phyloP scores from a whole-genome alignment of 805 yeast genomes.

The Candida silvicultrix region DNA sequence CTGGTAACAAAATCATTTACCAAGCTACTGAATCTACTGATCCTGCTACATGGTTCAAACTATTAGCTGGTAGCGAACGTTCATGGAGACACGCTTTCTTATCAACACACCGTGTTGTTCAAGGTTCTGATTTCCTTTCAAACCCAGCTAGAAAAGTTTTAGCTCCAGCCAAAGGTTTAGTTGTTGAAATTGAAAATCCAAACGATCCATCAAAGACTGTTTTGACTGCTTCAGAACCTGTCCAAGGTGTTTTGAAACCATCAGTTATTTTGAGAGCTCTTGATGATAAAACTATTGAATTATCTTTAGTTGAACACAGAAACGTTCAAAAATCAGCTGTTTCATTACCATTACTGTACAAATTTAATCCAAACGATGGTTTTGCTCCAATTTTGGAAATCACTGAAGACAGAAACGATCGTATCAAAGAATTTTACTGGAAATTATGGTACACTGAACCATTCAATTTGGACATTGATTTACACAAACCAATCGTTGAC shows the following conservation, averaged over 20 bases:
- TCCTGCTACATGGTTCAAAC: constrained; percentile 58
- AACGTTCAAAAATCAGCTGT: constrained; percentile 72
- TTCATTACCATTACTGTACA: constrained; percentile 71
- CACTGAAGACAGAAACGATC: constrained; percentile 82
- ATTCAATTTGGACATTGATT: constrained; percentile 59
- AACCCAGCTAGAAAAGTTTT: constrained; percentile 80
- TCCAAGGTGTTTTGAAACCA: constrained; percentile 63
- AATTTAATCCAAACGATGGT: constrained; percentile 80
- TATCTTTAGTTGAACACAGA: constrained; percentile 81
- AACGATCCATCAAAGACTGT: constrained; percentile 47
- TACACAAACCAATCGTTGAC: constrained; percentile 66
- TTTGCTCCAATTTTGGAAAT: constrained; percentile 91
- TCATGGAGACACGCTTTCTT: constrained; percentile 93
- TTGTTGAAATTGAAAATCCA: constrained; percentile 53
- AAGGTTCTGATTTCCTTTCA: constrained; percentile 70
- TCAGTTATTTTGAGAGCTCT: constrained; percentile 57
- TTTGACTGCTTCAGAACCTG: constrained; percentile 60
- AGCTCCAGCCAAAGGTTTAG: constrained; percentile 62
- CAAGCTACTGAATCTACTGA: constrained; percentile 31
- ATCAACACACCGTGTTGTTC: constrained; percentile 73
- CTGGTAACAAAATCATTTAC: constrained; percentile 30
- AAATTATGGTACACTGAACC: constrained; percentile 83
- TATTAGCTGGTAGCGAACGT: constrained; percentile 71
- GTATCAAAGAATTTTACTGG: constrained; percentile 98
- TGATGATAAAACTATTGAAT: constrained; percentile 48